Percentiles rank a stretch among this genome's conserved stretches.
Evolutionary conservation across 768 basidiomycete genomes (phyloP).

Genomic region (Podaxis carcinomalis): DNA sequence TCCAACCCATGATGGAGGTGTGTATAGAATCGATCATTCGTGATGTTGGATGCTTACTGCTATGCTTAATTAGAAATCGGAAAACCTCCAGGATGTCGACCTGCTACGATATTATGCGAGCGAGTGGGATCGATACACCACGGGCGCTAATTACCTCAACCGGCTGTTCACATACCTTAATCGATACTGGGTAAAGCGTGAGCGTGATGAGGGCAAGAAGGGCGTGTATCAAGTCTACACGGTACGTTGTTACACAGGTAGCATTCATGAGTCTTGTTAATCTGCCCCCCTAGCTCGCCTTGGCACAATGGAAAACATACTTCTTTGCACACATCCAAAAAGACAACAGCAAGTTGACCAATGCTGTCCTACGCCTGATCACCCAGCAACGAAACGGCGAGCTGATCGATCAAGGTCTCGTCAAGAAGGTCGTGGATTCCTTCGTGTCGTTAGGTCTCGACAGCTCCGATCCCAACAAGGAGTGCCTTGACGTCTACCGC

Average conservation of each 20-base stretch:
- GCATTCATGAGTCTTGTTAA: slow-evolving; percentile 5
- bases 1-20: slow-evolving; percentile 60
- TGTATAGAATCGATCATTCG: slow-evolving; percentile 13
- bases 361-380: slow-evolving; percentile 84
- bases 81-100: slow-evolving; percentile 81
- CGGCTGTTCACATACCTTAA: slow-evolving; percentile 97
- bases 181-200: slow-evolving; percentile 98
- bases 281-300: slow-evolving; percentile 59
- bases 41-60: slow-evolving; percentile 14
- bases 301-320: slow-evolving; percentile 93
- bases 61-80: slow-evolving; percentile 56
- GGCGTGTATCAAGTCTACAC: slow-evolving; percentile 96
- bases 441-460: slow-evolving; percentile 95
- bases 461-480: slow-evolving; percentile 86
- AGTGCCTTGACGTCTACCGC: slow-evolving; percentile 93
- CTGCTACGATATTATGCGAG: slow-evolving; percentile 87
- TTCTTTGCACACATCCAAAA: slow-evolving; percentile 86
- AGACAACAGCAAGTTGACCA: slow-evolving; percentile 77
- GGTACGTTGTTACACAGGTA: slow-evolving; percentile 39
- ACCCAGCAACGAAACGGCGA: slow-evolving; percentile 95
- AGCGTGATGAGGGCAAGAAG: slow-evolving; percentile 96
- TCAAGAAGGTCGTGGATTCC: slow-evolving; percentile 98
- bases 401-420: slow-evolving; percentile 89
- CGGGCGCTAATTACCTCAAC: slow-evolving; percentile 95
- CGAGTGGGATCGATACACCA: slow-evolving; percentile 97